Evolutionary conservation across 2,329 filamentous ascomycete species (phyloP).

Genomic region (Albophoma yamanashiensis): DNA sequence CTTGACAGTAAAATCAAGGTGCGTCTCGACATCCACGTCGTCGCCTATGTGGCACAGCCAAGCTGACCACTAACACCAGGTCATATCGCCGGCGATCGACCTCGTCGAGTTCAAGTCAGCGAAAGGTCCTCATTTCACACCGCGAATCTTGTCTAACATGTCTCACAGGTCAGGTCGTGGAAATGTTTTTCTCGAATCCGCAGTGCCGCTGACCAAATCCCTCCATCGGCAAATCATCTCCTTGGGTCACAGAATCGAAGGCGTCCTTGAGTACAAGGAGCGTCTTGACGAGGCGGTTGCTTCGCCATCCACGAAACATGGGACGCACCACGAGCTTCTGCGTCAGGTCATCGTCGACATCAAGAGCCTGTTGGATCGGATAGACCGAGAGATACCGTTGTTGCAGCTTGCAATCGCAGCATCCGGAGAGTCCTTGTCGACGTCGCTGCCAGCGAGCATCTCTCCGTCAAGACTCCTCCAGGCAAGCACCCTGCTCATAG

Average conservation of each 20-base stretch:
- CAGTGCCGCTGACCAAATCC: slow-evolving; percentile 70
- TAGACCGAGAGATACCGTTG: slow-evolving; percentile 84
- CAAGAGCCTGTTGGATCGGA: slow-evolving; percentile 60
- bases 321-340: slow-evolving; percentile 46
- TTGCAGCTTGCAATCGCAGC: slow-evolving; percentile 92
- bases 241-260: slow-evolving; percentile 64
- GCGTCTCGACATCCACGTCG: slow-evolving; percentile 7
- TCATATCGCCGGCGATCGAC: slow-evolving; percentile 83
- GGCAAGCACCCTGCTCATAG: slow-evolving; percentile 81
- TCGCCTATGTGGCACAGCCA: neutral
- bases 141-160: neutral
- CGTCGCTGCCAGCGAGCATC: slow-evolving; percentile 67
- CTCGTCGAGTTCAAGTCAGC: slow-evolving; percentile 77
- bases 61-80: slow-evolving; percentile 30
- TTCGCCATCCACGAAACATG: slow-evolving; percentile 22
- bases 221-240: slow-evolving; percentile 75
- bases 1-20: slow-evolving; percentile 81
- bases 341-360: slow-evolving; percentile 64
- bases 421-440: slow-evolving; percentile 78
- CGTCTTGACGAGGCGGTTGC: slow-evolving; percentile 22
- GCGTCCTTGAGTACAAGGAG: slow-evolving; percentile 56
- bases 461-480: slow-evolving; percentile 87
- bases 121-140: neutral
- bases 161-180: slow-evolving; percentile 36
- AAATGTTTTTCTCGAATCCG: slow-evolving; percentile 63